Conservation (phyloP, 345 rosid species). For the Gossypium australe region DNA sequence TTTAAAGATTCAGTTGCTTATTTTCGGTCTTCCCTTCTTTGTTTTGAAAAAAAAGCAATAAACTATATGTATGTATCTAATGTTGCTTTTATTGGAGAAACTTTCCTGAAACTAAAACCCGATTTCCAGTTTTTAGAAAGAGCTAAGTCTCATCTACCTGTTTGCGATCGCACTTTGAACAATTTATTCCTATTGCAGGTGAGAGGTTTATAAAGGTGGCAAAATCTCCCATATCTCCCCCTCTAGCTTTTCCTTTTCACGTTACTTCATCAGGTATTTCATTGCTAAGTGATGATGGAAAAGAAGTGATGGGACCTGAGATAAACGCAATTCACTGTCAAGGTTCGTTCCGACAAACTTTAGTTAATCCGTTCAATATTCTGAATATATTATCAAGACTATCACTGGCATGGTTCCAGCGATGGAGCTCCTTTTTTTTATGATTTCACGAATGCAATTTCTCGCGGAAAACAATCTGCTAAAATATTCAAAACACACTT, state of each 20-base stretch:
- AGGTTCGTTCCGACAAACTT: conserved; percentile 27
- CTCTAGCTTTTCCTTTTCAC: conserved; percentile 66
- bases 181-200: conserved; percentile 38
- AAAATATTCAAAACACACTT: background rate
- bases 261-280: conserved; percentile 63
- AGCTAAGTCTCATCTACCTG: background rate
- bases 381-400: background rate
- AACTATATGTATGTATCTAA: background rate
- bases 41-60: background rate
- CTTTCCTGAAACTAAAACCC: background rate
- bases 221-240: conserved; percentile 78
- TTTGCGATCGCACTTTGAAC: background rate
- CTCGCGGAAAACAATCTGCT: background rate
- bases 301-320: conserved; percentile 53
- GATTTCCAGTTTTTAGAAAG: background rate
- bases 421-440: background rate
- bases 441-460: background rate
- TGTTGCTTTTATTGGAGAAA: background rate
- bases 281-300: conserved; percentile 52
- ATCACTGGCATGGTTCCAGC: background rate
- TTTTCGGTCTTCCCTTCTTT: background rate
- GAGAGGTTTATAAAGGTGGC: conserved; percentile 72
- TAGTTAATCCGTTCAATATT: background rate
- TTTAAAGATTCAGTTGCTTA: background rate
- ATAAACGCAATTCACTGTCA: conserved; percentile 47